A percentile compares a stretch with the other conserved stretches of the same genome.
Evolutionary conservation across 2,329 filamentous ascomycete species (phyloP).

Genomic region (Ophiostoma angusticollis): DNA sequence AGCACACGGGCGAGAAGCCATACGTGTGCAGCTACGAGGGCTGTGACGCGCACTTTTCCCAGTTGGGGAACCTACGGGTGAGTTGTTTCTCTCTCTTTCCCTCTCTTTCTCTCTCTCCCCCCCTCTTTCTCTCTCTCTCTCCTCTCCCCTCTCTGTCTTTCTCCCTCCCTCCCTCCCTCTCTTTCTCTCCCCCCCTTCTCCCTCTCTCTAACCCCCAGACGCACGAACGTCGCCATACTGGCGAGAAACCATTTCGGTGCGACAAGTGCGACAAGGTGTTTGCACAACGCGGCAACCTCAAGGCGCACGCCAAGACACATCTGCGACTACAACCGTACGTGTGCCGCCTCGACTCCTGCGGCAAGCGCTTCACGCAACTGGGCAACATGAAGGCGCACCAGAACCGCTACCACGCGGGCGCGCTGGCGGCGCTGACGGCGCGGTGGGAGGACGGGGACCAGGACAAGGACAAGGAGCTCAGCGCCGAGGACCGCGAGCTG

Average conservation of each 20-base stretch:
- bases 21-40: constrained; percentile 42
- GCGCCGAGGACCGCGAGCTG: constrained; percentile 51
- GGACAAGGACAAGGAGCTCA: too few species aligned
- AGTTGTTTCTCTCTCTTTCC: constrained; percentile 13
- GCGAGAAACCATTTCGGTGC: constrained; percentile 74
- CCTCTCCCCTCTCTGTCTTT: background rate
- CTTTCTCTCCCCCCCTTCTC: too few species aligned
- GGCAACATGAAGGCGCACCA: constrained; percentile 93
- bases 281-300: constrained; percentile 74
- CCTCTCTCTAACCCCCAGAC: constrained; percentile 42
- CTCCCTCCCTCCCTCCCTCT: background rate
- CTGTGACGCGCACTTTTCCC: constrained; percentile 74
- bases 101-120: background rate
- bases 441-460: too few species aligned
- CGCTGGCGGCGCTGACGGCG: constrained; percentile 55
- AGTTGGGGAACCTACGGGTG: constrained; percentile 82
- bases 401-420: constrained; percentile 81
- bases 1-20: constrained; percentile 81
- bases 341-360: constrained; percentile 72
- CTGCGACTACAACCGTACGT: constrained; percentile 63
- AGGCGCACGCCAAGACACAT: constrained; percentile 73
- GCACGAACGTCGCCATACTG: constrained; percentile 76
- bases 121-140: background rate
- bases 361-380: constrained; percentile 77
- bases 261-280: constrained; percentile 70